These are phyloP conservation scores for Tylopilus vinaceipallidus DNA, from an alignment of 768 basidiomycete genomes.

Conservation along the genomic window DNA sequence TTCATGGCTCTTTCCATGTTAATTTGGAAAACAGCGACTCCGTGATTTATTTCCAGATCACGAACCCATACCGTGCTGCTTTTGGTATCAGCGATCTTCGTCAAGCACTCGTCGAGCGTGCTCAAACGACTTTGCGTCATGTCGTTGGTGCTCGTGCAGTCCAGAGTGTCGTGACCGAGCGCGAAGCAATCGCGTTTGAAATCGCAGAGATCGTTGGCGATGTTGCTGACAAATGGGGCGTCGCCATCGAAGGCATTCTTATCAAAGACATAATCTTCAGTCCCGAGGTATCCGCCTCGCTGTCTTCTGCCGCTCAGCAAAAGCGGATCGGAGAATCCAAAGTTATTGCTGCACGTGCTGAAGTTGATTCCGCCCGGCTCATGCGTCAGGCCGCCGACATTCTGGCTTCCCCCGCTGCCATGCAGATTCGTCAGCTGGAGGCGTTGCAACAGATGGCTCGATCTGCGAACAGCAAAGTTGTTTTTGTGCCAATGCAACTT, in stretches of 20 bases:
- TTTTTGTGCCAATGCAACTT: slow-evolving; percentile 92
- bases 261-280: slow-evolving; percentile 96
- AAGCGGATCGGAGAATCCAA: slow-evolving; percentile 97
- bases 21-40: slow-evolving; percentile 59
- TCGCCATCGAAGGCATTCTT: slow-evolving; percentile 93
- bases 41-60: slow-evolving; percentile 90
- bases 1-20: not conserved
- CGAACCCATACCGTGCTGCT: slow-evolving; percentile 88
- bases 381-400: slow-evolving; percentile 98
- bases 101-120: slow-evolving; percentile 78
- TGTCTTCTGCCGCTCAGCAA: slow-evolving; percentile 95
- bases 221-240: slow-evolving; percentile 95
- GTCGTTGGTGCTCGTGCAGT: slow-evolving; percentile 94
- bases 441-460: slow-evolving; percentile 95
- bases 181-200: slow-evolving; percentile 94
- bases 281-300: slow-evolving; percentile 81
- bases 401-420: slow-evolving; percentile 89
- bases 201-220: slow-evolving; percentile 95
- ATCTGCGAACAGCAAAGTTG: slow-evolving; percentile 82
- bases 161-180: slow-evolving; percentile 95
- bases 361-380: slow-evolving; percentile 91
- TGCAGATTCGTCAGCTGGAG: slow-evolving; percentile 97
- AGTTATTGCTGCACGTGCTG: slow-evolving; percentile 93
- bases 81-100: slow-evolving; percentile 92
- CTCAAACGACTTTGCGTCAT: slow-evolving; percentile 94